Evolutionary conservation across 2,329 filamentous ascomycete genomes (phyloP).

Genomic region (Teratosphaeria epicoccoides): DNA sequence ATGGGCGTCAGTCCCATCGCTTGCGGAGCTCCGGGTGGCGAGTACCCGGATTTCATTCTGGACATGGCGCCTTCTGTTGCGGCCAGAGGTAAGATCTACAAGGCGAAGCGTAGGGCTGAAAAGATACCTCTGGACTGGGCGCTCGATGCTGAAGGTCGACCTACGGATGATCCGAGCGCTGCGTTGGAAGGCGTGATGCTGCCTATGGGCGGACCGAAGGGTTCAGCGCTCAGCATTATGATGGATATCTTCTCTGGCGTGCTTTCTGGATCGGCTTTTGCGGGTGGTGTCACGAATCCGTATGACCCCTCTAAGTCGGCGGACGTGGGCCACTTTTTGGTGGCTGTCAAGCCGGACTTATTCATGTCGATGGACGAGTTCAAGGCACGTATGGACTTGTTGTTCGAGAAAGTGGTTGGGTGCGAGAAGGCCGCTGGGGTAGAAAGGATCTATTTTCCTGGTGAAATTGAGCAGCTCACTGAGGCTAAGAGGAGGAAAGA

Average conservation of each 20-base stretch:
- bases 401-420: slow-evolving; percentile 44
- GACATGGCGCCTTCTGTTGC: slow-evolving; percentile 64
- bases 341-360: slow-evolving; percentile 28
- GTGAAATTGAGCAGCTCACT: slow-evolving; percentile 45
- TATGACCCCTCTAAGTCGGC: slow-evolving; percentile 51
- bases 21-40: slow-evolving; percentile 60
- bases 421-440: slow-evolving; percentile 44
- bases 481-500: slow-evolving; percentile 31
- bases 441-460: slow-evolving; percentile 47
- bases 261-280: slow-evolving; percentile 66
- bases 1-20: slow-evolving; percentile 66
- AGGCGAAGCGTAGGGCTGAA: slow-evolving; percentile 55
- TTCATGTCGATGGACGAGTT: slow-evolving; percentile 27
- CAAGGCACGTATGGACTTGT: slow-evolving; percentile 42
- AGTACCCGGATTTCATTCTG: slow-evolving; percentile 53
- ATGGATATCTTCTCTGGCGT: slow-evolving; percentile 84
- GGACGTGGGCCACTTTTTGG: slow-evolving; percentile 28
- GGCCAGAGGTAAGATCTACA: slow-evolving; percentile 63
- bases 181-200: slow-evolving; percentile 72
- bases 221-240: slow-evolving; percentile 60
- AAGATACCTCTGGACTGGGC: slow-evolving; percentile 67
- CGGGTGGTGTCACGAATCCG: slow-evolving; percentile 63
- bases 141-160: slow-evolving; percentile 54
- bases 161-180: slow-evolving; percentile 48
- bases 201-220: slow-evolving; percentile 77